A percentile compares a stretch with the other conserved stretches of the same genome.
These are phyloP conservation scores for Marchantia polymorpha DNA, from an alignment of 225 moss, liverwort and hornwort species.

Conservation along the genomic window DNA sequence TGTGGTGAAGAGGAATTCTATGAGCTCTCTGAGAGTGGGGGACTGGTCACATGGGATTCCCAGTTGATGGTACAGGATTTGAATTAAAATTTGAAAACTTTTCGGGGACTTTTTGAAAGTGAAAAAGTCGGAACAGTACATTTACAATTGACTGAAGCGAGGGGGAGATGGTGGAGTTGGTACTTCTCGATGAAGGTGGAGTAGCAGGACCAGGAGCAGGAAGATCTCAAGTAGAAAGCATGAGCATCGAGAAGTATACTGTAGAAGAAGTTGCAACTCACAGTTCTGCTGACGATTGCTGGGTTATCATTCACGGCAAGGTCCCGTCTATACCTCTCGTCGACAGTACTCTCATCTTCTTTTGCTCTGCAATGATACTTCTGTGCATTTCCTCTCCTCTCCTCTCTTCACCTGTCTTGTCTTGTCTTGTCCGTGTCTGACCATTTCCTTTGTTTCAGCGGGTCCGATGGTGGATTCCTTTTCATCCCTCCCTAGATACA, in stretches of 20 bases:
- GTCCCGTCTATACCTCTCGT: neutral
- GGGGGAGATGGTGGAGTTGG: conserved; percentile 7
- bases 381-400: neutral
- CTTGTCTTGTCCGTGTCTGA: neutral
- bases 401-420: too few relatives aligned
- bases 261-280: conserved; percentile 16
- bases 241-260: conserved; percentile 8
- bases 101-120: too few relatives aligned
- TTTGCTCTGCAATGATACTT: neutral
- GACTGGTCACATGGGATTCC: too few relatives aligned
- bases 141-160: neutral
- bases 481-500: too few relatives aligned
- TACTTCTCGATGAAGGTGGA: neutral
- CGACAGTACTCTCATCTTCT: neutral
- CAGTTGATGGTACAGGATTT: too few relatives aligned
- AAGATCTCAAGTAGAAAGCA: neutral
- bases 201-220: neutral
- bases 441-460: neutral
- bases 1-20: too few relatives aligned
- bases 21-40: too few relatives aligned
- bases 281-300: conserved; percentile 23
- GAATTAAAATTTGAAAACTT: too few relatives aligned
- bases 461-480: too few relatives aligned
- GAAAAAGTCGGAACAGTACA: too few relatives aligned
- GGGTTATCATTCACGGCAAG: conserved; percentile 28